Evolutionary conservation across 805 yeast species (phyloP), one percentile per base, ranked within the genome.

Genomic region (Ogataea pignaliae): DNA sequence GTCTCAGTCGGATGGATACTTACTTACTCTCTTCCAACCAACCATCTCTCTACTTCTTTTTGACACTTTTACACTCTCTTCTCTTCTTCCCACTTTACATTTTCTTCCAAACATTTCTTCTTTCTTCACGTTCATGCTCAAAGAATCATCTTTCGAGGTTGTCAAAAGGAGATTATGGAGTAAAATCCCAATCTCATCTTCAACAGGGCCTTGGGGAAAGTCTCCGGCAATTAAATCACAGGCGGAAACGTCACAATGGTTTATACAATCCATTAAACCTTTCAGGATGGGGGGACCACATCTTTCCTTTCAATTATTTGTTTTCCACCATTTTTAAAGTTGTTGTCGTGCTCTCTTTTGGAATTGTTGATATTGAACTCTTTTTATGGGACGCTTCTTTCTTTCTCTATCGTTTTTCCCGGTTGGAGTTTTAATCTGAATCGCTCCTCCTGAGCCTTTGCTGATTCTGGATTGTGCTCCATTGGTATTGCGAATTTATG

Each of bases 131-230:
- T 76, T 72, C 85, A 78, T 80, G 80, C 73, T 61, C 76, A 66
- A 82, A 82, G 87, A 82, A 79, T 82, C 81, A 86, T 80, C 80
- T 53, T 34, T 76, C 88, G 81, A 82, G 81, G 87, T 82, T 65
- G 65, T 64, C 87, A 71, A 51, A 79, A 72, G 74, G 79, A 69
- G 49, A 13, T 26, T 28, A 26, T n/a, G 14, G n/a, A 7, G 26
- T 21, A 8, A 14, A 15, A 5, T 21, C 16, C 28, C 35, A n/a
- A 43, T 56, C 26, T 21, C 26, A 21, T 21, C 7, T 21, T 21
- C 41, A 46, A 48, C 47, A 45, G 10, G 14, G 85, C 85, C 81
- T 82, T 76, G 88, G 89, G 89, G 88, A 83, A 83, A 83, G 89
- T 83, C 89, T 83, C 88, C 89, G 79, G 85, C 85, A 85, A 66